Base-by-base conservation (phyloP, 441 rosid genomes). In the Dalechampia spathulata region DNA sequence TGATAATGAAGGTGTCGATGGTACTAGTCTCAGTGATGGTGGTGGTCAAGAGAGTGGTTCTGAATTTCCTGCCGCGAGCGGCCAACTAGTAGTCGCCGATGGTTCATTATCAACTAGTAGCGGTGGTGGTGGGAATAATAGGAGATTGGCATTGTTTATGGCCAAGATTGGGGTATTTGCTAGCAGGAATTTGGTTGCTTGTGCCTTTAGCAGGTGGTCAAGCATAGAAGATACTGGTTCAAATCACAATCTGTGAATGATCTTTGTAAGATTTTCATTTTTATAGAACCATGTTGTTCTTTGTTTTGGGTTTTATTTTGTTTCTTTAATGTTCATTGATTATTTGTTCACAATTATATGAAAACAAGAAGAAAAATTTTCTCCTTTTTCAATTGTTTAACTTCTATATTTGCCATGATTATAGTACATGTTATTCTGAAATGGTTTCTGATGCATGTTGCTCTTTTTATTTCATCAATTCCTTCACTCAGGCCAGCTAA, bases 191-290 rank as follows among this genome's bases (percentile, higher is more conserved):
- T 62, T 79, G 20, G 83, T 74, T 47, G 72, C 75, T 20, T 76
- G 83, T 68, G 57, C 85, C 40, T 75, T 87, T 55, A 74, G 74
- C 66, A 76, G 91, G 70, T 79, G 82, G 87, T 72, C 83, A 2
- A 68, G 60, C 36, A 49, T 57, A 52, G 86, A 76, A 42, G 53
- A 64, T 57, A 57, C 32, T 22, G 37, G 68, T 70, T 66, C 71
- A 55, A 56, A 39, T 65, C 71, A 57, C 67, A 79, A 72, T 42
- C 39, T 63, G 40, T 83, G 74, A 81, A 46, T 63, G 43, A 59
- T 60, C 58, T 60, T 52, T 58, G 6, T 49, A 23, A 55, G 64
- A 32, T 27, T 49, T 45, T 23, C 21, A 27, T 59, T 51, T 41
- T 55, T 19, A 27, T 45, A 38, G 23, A n/a, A 19, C 20, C 2